Percentiles rank a stretch among this genome's conserved stretches.
These are phyloP conservation scores for Circinella minor DNA, from an alignment of 371 early-diverging fungal species.

Conservation along the genomic window DNA sequence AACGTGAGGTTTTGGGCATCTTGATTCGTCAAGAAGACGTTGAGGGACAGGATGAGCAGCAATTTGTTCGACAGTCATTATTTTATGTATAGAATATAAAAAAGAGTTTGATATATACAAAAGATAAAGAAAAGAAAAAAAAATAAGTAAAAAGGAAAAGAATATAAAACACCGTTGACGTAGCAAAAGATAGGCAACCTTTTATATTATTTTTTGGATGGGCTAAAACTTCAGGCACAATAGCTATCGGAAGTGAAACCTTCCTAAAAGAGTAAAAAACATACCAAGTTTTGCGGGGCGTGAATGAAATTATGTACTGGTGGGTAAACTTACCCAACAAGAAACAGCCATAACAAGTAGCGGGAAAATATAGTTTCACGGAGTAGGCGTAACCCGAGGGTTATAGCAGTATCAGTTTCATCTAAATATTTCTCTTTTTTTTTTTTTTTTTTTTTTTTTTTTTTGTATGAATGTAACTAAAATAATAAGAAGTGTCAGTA, in stretches of 20 bases:
- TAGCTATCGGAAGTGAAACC: constrained; percentile 11
- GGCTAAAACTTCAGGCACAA: constrained; percentile 21
- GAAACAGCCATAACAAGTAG: neutral
- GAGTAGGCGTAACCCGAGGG: neutral
- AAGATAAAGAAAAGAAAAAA: constrained; percentile 8
- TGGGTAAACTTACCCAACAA: neutral
- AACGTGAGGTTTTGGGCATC: constrained; percentile 70
- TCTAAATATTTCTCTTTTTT: no score
- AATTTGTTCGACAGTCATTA: constrained; percentile 18
- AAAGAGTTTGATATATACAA: constrained; percentile 1
- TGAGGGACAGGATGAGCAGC: constrained; percentile 54
- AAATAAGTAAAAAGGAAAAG: neutral
- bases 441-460: no score
- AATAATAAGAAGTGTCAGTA: no score
- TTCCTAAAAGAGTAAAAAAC: constrained; percentile 15
- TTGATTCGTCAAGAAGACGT: constrained; percentile 50
- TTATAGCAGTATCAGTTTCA: no score
- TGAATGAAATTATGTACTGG: constrained; percentile 1
- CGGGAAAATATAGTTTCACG: constrained; percentile 5
- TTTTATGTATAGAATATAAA: no score
- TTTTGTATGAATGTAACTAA: no score
- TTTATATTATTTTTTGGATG: constrained; percentile 4
- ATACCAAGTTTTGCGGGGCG: constrained; percentile 12
- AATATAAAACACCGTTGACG: neutral
- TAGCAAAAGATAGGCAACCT: neutral